Evolutionary conservation across 768 basidiomycete species (phyloP), one percentile per base, ranked within the genome.

Genomic region (Crepidotus variabilis): DNA sequence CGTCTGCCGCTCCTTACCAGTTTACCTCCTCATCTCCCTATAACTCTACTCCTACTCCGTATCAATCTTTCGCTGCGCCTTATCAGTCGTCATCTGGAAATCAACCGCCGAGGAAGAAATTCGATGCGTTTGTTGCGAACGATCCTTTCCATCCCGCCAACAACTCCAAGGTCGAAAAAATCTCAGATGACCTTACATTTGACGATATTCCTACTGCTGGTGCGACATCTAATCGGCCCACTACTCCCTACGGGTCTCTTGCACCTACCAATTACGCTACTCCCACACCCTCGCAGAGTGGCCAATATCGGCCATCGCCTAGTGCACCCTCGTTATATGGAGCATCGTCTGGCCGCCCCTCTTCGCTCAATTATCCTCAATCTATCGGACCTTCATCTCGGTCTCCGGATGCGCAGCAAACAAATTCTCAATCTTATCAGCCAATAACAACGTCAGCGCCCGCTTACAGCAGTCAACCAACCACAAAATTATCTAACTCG

Each of bases 91-190:
- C 39, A 3, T 16, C 39, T 28, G 28, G 28, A 43, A 43, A 5
- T 4, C 39, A 14, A 43, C 39, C 8, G 8, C 35, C 39, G 39
- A 47, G 46, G 46, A 55, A 48, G 58, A 48, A 50, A 48, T 22
- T 22, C 2, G 58, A 59, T 36, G 53, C 49, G 8, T 59, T 55
- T 21, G 58, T 59, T 2, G 58, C 58, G 2, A 55, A 47, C 14
- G 53, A 59, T 23, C 58, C 58, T 1, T 59, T 55, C 39, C 48
- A 48, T 16, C 2, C 45, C 18, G 33, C 36, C 8, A 47, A 55
- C 6, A 21, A 20, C 39, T 23, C 49, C 21, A 59, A 59, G 46
- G 46, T 28, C 24, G 34, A 59, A 14, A 55, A 51, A 33, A 39
- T 24, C 13, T 23, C 53, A 22, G 45, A 55, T 23, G 35, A 24